Evolutionary conservation across 805 yeast genomes (phyloP).

Genomic region (Candida broadrunensis): DNA sequence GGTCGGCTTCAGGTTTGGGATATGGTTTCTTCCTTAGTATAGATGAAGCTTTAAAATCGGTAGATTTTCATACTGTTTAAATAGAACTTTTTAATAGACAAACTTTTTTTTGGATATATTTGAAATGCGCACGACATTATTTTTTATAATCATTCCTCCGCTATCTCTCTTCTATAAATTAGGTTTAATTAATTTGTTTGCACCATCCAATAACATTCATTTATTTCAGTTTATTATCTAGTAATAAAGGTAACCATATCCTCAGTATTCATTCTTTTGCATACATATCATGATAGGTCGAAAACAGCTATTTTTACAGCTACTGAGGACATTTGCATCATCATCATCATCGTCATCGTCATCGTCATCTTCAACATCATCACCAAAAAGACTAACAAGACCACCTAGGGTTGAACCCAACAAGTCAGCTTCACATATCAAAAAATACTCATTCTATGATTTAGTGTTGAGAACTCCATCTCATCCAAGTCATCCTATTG

Average conservation of each 20-base stretch:
- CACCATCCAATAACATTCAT: too few relatives aligned
- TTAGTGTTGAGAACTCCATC: slow-evolving; percentile 31
- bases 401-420: not conserved
- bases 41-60: slow-evolving; percentile 52
- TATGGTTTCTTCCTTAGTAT: slow-evolving; percentile 46
- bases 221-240: too few relatives aligned
- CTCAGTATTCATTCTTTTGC: too few relatives aligned
- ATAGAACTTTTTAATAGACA: not conserved
- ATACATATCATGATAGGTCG: too few relatives aligned
- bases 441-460: slow-evolving; percentile 32
- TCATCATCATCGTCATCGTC: too few relatives aligned
- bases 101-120: too few relatives aligned
- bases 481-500: slow-evolving; percentile 31
- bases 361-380: not conserved
- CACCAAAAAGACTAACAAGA: not conserved
- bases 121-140: not conserved
- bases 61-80: slow-evolving; percentile 21
- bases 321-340: not conserved
- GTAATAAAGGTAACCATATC: too few relatives aligned
- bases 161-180: too few relatives aligned
- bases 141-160: too few relatives aligned
- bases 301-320: too few relatives aligned
- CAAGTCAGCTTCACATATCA: not conserved
- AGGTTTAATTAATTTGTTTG: too few relatives aligned
- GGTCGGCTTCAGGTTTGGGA: slow-evolving; percentile 13